Evolutionary conservation across 768 basidiomycete genomes (phyloP).

Genomic region (Heimioporus sp.): DNA sequence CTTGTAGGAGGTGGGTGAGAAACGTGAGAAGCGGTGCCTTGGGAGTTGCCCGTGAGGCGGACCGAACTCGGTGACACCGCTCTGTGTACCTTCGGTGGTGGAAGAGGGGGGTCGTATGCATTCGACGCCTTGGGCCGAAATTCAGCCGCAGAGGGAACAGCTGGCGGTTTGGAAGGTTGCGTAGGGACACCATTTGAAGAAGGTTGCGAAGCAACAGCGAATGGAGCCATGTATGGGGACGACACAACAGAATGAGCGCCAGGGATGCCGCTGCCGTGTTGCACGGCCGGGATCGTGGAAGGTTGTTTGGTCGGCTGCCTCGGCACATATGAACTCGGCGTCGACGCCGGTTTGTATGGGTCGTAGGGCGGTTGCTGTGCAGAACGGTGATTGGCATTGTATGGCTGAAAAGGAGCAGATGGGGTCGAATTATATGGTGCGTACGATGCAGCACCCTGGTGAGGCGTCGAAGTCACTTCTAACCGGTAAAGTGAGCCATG

Average conservation of each 20-base stretch:
- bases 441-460: conserved; percentile 17
- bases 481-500: conserved; percentile 4
- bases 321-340: conserved; percentile 22
- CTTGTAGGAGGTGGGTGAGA: conserved; percentile 10
- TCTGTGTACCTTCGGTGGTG: conserved; percentile 40
- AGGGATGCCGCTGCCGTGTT: conserved; percentile 32
- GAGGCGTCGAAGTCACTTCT: conserved; percentile 11
- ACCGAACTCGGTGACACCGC: conserved; percentile 24
- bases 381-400: conserved; percentile 12
- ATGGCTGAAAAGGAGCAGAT: conserved; percentile 14
- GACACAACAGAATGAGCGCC: conserved; percentile 21
- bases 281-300: conserved; percentile 18
- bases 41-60: conserved; percentile 19
- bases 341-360: conserved; percentile 34
- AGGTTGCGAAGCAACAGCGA: conserved; percentile 11
- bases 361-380: conserved; percentile 27
- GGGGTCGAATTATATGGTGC: conserved; percentile 25
- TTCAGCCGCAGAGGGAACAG: conserved; percentile 42
- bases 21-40: conserved; percentile 9
- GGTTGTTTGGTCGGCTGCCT: conserved; percentile 12
- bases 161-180: conserved; percentile 31
- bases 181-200: conserved; percentile 22
- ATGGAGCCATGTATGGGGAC: conserved; percentile 22
- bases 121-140: conserved; percentile 64
- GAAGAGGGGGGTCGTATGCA: conserved; percentile 78